Evolutionary conservation across 768 basidiomycete species (phyloP).

Genomic region (Clitopilus hobsonii): DNA sequence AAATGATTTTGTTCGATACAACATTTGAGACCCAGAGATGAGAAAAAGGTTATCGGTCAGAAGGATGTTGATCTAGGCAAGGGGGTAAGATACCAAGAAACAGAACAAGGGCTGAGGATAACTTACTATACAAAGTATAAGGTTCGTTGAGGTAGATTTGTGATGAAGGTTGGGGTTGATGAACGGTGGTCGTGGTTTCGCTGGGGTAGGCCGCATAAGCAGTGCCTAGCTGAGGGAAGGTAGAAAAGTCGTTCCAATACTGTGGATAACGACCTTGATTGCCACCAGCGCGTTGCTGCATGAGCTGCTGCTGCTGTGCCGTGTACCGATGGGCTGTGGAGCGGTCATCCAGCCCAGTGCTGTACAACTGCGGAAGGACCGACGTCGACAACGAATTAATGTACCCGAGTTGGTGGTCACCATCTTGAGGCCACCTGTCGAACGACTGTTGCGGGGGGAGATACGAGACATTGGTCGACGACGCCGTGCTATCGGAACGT

Average conservation of each 20-base stretch:
- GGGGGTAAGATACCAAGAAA: neutral
- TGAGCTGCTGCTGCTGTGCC: conserved; percentile 7
- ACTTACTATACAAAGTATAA: conserved; percentile 22
- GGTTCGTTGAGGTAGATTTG: conserved; percentile 20
- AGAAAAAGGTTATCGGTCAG: neutral
- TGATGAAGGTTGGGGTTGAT: conserved; percentile 14
- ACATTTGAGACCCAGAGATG: neutral
- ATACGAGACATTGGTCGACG: neutral
- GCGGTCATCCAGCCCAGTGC: conserved; percentile 58
- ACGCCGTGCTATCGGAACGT: neutral
- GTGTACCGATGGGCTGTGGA: conserved; percentile 4
- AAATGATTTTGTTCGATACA: neutral
- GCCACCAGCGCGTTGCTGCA: conserved; percentile 5
- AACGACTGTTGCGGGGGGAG: conserved; percentile 20
- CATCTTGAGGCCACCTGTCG: conserved; percentile 41
- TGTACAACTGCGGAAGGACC: conserved; percentile 71
- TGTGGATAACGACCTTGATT: conserved; percentile 38
- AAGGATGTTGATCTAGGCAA: neutral
- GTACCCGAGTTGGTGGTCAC: conserved; percentile 24
- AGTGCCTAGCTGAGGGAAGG: conserved; percentile 44
- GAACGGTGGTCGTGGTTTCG: conserved; percentile 10
- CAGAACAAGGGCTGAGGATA: neutral
- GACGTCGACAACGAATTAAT: conserved; percentile 59
- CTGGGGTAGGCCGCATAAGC: conserved; percentile 27
- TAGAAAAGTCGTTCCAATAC: conserved; percentile 53